phyloP scores from a whole-genome alignment of 2,329 filamentous ascomycete species.

The Lasiodiplodia hormozganensis region DNA sequence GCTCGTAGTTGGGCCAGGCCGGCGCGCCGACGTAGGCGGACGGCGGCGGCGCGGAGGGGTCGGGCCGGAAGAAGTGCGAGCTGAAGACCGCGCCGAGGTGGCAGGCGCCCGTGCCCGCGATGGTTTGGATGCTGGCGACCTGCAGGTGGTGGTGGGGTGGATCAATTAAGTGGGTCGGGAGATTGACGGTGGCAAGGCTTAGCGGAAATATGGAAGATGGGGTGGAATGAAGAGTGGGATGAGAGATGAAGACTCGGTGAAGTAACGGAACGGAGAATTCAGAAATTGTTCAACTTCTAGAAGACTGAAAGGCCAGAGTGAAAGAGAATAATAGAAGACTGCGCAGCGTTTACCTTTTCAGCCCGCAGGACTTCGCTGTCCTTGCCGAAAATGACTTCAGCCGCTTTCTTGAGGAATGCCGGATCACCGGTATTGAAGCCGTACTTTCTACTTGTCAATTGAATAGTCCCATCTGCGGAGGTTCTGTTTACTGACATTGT shows the following conservation, averaged over 20 bases:
- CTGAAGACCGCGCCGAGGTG: conserved; percentile 46
- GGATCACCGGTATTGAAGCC: conserved; percentile 45
- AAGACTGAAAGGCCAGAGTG: not conserved
- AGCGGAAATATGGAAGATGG: too few relatives aligned
- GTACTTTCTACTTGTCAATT: conserved; percentile 37
- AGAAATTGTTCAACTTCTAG: not conserved
- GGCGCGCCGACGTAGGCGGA: conserved; percentile 43
- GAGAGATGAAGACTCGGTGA: not conserved
- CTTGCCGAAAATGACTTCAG: conserved; percentile 42
- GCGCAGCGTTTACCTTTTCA: not conserved
- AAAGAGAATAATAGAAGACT: too few relatives aligned
- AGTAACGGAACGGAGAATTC: not conserved
- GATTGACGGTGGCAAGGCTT: too few relatives aligned
- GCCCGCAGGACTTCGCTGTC: conserved; percentile 21
- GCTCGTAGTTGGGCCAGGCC: conserved; percentile 46
- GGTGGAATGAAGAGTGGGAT: not conserved
- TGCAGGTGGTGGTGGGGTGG: conserved; percentile 20
- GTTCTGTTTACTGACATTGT: not conserved
- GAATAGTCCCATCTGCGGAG: not conserved
- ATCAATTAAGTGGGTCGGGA: not conserved
- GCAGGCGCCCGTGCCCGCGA: conserved; percentile 49
- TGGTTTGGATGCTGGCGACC: conserved; percentile 48
- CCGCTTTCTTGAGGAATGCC: conserved; percentile 41
- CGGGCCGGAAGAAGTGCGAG: conserved; percentile 34
- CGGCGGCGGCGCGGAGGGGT: not conserved